Evolutionary conservation across 768 basidiomycete genomes (phyloP).

Genomic region (Trametes meyenii): DNA sequence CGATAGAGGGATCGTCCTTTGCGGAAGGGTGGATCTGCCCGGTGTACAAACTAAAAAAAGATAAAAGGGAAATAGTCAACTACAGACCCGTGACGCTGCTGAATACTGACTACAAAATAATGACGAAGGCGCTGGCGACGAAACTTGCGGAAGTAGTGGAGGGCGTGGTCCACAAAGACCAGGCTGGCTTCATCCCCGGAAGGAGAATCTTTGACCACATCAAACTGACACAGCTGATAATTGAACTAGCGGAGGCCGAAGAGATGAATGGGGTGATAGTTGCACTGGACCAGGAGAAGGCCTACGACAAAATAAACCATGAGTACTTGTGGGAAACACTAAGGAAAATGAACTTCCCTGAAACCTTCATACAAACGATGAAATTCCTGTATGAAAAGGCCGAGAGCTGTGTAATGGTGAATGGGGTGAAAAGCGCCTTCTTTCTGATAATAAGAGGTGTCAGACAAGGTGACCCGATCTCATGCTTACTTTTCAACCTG

Average conservation of each 20-base stretch:
- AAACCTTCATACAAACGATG: slow-evolving; percentile 24
- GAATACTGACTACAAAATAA: slow-evolving; percentile 25
- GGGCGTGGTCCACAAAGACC: slow-evolving; percentile 35
- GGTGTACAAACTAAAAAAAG: slow-evolving; percentile 42
- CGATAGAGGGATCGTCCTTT: slow-evolving; percentile 23
- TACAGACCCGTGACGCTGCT: slow-evolving; percentile 31
- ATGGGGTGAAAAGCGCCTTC: slow-evolving; percentile 32
- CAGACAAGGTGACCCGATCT: slow-evolving; percentile 40
- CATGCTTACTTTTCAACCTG: slow-evolving; percentile 37
- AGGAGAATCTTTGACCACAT: slow-evolving; percentile 39
- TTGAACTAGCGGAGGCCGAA: slow-evolving; percentile 16
- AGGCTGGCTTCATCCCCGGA: slow-evolving; percentile 43
- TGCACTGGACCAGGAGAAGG: background rate
- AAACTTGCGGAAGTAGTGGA: slow-evolving; percentile 24
- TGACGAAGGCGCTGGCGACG: slow-evolving; percentile 31
- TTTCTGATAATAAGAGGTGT: slow-evolving; percentile 38
- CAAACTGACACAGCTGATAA: slow-evolving; percentile 27
- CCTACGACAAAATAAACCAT: slow-evolving; percentile 12
- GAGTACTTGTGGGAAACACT: slow-evolving; percentile 20
- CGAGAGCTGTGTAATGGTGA: slow-evolving; percentile 37
- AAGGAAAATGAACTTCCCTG: slow-evolving; percentile 7
- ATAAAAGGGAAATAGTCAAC: slow-evolving; percentile 15
- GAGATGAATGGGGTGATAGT: slow-evolving; percentile 20
- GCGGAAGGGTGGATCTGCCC: slow-evolving; percentile 39
- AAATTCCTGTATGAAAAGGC: slow-evolving; percentile 35